Evolutionary conservation across 1,284 basidiomycete species (phyloP).

Genomic region (Meira miltonrushii): DNA sequence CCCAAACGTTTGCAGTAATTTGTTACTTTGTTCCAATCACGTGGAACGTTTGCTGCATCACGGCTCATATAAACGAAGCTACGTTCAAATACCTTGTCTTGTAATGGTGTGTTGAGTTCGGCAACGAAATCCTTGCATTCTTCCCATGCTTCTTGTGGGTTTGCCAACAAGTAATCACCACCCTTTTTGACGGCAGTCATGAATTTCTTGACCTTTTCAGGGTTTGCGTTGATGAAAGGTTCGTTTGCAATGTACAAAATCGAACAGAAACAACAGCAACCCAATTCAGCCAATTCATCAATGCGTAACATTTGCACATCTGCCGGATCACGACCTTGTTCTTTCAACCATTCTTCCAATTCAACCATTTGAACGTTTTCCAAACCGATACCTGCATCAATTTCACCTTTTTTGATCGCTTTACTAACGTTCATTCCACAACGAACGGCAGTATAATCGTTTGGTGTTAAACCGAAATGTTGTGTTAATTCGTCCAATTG

Average conservation of each 20-base stretch:
- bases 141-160: constrained; percentile 52
- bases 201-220: constrained; percentile 52
- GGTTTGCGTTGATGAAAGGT: constrained; percentile 43
- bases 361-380: constrained; percentile 53
- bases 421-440: constrained; percentile 54
- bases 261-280: constrained; percentile 54
- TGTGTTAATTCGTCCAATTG: constrained; percentile 48
- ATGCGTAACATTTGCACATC: constrained; percentile 54
- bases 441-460: constrained; percentile 53
- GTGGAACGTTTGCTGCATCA: constrained; percentile 43
- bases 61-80: constrained; percentile 53
- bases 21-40: constrained; percentile 50
- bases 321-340: constrained; percentile 42
- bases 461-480: constrained; percentile 43
- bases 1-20: constrained; percentile 54
- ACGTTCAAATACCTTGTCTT: constrained; percentile 40
- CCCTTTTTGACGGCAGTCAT: constrained; percentile 54
- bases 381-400: constrained; percentile 51
- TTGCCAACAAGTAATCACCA: constrained; percentile 47
- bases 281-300: constrained; percentile 52
- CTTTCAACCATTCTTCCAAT: constrained; percentile 54
- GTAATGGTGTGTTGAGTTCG: constrained; percentile 49
- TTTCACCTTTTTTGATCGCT: constrained; percentile 52
- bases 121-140: constrained; percentile 51
- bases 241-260: constrained; percentile 46